Percentiles rank a stretch among this genome's conserved stretches.
phyloP scores from a whole-genome alignment of 352 stramenopile genomes.

The Phytophthora idaei region DNA sequence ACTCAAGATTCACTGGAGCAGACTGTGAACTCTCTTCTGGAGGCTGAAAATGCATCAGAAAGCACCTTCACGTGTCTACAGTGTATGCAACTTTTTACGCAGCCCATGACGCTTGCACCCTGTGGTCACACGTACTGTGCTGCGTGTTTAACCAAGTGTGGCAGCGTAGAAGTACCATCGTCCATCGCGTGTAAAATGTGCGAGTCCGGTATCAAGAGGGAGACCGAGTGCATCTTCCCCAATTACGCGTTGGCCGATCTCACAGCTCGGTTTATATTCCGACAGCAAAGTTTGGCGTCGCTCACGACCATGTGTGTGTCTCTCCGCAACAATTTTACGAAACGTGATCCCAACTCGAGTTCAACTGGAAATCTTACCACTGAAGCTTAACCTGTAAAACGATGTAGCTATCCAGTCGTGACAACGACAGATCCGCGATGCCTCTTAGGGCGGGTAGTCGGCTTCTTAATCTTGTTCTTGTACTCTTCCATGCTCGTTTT shows the following conservation, averaged over 20 bases:
- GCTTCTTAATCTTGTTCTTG: conserved; percentile 80
- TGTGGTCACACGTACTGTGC: conserved; percentile 80
- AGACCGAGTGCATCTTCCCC: conserved; percentile 62
- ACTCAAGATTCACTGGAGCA: conserved; percentile 73
- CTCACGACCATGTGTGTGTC: conserved; percentile 77
- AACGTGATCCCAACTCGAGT: conserved; percentile 26
- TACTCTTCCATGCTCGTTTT: conserved; percentile 73
- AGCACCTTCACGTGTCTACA: conserved; percentile 79
- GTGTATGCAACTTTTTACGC: conserved; percentile 68
- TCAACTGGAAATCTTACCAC: conserved; percentile 12
- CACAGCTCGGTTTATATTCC: conserved; percentile 75
- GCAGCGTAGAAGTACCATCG: conserved; percentile 39
- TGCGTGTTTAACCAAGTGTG: conserved; percentile 52
- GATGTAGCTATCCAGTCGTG: not conserved
- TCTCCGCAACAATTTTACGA: conserved; percentile 63
- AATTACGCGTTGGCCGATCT: conserved; percentile 76
- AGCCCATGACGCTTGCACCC: conserved; percentile 68
- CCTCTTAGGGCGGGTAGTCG: not conserved
- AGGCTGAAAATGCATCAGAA: conserved; percentile 74
- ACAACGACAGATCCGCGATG: not conserved
- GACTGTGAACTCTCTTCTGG: conserved; percentile 68
- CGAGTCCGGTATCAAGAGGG: conserved; percentile 11
- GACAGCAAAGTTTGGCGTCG: conserved; percentile 67
- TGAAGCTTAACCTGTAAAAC: conserved; percentile 13
- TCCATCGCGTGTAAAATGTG: conserved; percentile 70